These are phyloP conservation scores for Acacia crassicarpa DNA, from an alignment of 306 rosid species.

Conservation along the genomic window DNA sequence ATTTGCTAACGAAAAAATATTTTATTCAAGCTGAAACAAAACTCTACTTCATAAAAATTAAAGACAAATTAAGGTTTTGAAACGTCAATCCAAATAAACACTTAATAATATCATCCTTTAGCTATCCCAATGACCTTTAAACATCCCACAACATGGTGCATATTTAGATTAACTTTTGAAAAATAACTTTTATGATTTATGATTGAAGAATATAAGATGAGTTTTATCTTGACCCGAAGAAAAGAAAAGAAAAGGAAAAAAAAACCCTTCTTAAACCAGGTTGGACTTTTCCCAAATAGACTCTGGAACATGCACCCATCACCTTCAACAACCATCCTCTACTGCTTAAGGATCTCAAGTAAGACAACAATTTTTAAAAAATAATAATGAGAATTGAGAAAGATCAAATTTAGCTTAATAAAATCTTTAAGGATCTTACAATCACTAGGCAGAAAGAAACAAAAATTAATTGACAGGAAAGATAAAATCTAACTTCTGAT, in stretches of 20 bases:
- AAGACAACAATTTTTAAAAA: not conserved
- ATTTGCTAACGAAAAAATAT: too few species aligned
- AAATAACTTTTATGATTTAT: too few species aligned
- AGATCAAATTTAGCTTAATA: not conserved
- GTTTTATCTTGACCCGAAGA: too few species aligned
- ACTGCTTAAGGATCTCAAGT: not conserved
- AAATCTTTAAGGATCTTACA: not conserved
- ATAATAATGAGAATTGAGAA: not conserved
- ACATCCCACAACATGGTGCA: not conserved
- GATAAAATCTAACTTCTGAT: not conserved
- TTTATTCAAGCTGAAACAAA: too few species aligned
- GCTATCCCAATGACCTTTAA: not conserved
- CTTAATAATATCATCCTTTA: too few species aligned
- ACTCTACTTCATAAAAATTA: too few species aligned
- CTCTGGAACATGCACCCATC: not conserved
- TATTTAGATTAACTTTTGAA: too few species aligned
- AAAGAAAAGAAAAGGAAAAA: too few species aligned
- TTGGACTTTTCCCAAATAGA: too few species aligned
- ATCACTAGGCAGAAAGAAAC: not conserved
- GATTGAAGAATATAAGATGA: accelerated
- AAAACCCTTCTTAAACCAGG: too few species aligned
- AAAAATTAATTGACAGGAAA: not conserved
- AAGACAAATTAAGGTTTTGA: too few species aligned
- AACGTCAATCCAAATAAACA: too few species aligned
- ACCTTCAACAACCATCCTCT: not conserved